Evolutionary conservation across 306 rosid genomes (phyloP).

Genomic region (Chamaecrista fasciculata): DNA sequence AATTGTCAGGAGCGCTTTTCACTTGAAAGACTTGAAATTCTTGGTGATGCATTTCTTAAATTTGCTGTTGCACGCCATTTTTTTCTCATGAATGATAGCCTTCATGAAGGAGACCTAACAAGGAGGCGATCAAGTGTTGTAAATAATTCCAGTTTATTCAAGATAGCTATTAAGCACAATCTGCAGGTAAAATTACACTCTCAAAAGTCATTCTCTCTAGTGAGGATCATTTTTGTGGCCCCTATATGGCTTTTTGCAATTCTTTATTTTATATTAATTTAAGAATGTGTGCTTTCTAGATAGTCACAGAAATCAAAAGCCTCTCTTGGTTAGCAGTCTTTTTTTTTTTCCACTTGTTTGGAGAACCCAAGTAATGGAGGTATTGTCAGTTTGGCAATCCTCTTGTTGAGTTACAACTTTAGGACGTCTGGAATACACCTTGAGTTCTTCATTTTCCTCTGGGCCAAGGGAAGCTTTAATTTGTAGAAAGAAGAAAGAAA

Average conservation of each 20-base stretch:
- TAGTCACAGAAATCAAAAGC: too few relatives aligned
- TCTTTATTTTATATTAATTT: too few relatives aligned
- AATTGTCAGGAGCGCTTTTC: conserved; percentile 89
- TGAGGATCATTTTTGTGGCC: not conserved
- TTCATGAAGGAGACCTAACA: conserved; percentile 93
- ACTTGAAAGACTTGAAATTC: conserved; percentile 96
- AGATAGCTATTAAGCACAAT: conserved; percentile 67
- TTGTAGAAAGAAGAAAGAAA: too few relatives aligned
- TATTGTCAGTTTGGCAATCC: too few relatives aligned
- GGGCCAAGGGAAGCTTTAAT: too few relatives aligned
- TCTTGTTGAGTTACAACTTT: too few relatives aligned
- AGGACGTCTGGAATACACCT: too few relatives aligned
- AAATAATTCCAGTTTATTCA: conserved; percentile 71
- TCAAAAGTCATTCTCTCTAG: conserved; percentile 14
- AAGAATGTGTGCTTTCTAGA: too few relatives aligned
- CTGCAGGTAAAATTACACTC: conserved; percentile 64
- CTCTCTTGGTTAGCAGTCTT: too few relatives aligned
- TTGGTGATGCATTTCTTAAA: conserved; percentile 95
- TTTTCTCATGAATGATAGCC: conserved; percentile 60
- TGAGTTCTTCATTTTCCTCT: too few relatives aligned
- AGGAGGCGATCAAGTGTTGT: conserved; percentile 64
- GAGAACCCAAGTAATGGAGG: not conserved
- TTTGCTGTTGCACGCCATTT: conserved; percentile 76
- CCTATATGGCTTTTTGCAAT: not conserved
- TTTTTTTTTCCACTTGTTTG: too few relatives aligned